Conservation (phyloP, 495 filamentous ascomycete genomes). For the Penicillium pulvis region DNA sequence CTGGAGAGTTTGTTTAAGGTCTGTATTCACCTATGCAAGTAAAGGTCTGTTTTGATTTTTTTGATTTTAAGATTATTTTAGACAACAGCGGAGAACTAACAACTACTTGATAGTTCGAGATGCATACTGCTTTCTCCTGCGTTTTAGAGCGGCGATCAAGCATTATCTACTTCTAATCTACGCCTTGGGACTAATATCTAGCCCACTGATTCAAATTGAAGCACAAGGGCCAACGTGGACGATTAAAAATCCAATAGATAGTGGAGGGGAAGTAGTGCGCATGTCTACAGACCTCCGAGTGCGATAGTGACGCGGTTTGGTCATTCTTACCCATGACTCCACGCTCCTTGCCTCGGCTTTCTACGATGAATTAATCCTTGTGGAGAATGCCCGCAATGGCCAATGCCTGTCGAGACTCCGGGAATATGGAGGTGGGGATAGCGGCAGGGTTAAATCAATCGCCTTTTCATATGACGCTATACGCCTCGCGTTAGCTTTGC, state of each 20-base stretch:
- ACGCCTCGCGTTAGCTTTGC: too few species aligned
- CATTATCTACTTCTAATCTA: not conserved
- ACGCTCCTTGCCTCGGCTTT: conserved; percentile 1
- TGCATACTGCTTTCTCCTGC: not conserved
- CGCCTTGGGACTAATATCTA: not conserved
- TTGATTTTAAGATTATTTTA: too few species aligned
- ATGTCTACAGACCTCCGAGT: conserved; percentile 4
- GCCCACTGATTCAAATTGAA: not conserved
- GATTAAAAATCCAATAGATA: not conserved
- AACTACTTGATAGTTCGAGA: not conserved
- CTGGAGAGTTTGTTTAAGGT: conserved; percentile 15
- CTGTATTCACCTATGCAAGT: not conserved
- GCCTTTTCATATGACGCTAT: too few species aligned
- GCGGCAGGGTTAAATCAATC: too few species aligned
- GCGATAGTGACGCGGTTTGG: not conserved
- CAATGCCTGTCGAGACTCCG: not conserved
- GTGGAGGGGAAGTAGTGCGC: conserved; percentile 1
- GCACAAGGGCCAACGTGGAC: not conserved
- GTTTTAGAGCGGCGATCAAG: not conserved
- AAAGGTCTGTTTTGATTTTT: not conserved
- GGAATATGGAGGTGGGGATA: too few species aligned
- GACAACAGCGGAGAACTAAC: not conserved
- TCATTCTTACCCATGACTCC: not conserved
- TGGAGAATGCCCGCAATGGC: too few species aligned
- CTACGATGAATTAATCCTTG: too few species aligned